Evolutionary conservation across 352 stramenopile genomes (phyloP), one percentile per base, ranked within the genome.

Genomic region (Phytophthora kernoviae): DNA sequence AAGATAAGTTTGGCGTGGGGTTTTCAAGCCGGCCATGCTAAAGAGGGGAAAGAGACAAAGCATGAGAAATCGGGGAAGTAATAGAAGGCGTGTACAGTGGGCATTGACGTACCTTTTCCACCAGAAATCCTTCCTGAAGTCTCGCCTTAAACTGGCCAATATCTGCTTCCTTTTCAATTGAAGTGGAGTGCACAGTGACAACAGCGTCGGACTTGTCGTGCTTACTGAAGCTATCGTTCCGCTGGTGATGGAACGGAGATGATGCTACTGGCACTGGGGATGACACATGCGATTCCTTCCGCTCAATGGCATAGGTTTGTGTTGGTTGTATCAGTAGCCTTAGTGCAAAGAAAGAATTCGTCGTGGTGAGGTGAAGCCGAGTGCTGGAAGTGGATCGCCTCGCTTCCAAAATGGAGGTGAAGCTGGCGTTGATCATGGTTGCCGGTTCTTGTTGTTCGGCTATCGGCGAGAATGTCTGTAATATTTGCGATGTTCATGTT

Each of bases 71-170:
- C 24, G 24, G 24, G 24, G 24, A 55, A n/a, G 18, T n/a, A 43
- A 14, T 21, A 43, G 12, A 2, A 39, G 33, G 9, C 14, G 10
- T 39, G 33, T 10, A 15, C n/a, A 43, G 18, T 21, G 33, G 30
- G n/a, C 22, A 15, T 7, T 22, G 55, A 14, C 56, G 20, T 43
- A 84, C 75, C 69, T 84, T 84, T 51, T 82, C 75, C 15, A 82
- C 62, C 2, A 80, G 26, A 6, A 82, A 70, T 1, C 75, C 75
- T 37, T 53, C 39, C 22, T 73, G 67, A n/a, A 84, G 52, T 30
- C 67, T 68, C 48, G 48, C 24, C 44, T 78, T 80, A 61, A 84
- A 80, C 21, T 41, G 67, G 5, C 63, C 60, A 24, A 84, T 43
- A 9, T 67, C 56, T 12, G 37, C 30, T 22, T 63, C 49, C 10